Conservation (phyloP, 345 rosid species). For the Eucalyptus victrix region DNA sequence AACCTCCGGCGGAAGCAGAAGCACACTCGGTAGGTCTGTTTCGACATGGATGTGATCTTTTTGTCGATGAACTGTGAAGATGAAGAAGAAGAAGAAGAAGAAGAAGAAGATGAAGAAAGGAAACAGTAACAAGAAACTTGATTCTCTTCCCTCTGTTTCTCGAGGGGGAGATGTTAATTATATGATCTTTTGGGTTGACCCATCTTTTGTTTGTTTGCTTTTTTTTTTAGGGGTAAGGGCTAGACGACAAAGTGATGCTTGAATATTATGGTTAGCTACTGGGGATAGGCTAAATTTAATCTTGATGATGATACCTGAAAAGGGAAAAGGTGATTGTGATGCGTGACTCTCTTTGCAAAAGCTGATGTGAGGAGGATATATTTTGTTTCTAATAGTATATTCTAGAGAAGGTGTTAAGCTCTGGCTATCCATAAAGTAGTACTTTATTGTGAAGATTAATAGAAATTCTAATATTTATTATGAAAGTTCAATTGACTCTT, state of each 20-base stretch:
- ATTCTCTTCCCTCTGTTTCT: background rate
- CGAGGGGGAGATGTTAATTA: background rate
- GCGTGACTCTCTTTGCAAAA: background rate
- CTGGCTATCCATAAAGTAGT: background rate
- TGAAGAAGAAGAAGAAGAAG: background rate
- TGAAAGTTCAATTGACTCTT: accelerated
- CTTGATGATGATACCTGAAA: background rate
- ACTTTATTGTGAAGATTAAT: accelerated
- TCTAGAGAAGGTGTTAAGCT: background rate
- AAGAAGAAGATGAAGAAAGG: background rate
- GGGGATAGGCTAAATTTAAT: background rate
- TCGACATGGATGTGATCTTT: background rate
- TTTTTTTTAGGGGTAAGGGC: background rate
- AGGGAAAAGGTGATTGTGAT: background rate
- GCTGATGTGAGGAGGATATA: background rate
- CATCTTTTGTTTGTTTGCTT: accelerated
- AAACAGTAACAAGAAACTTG: background rate
- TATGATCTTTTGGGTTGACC: background rate
- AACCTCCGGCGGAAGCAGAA: conserved; percentile 49
- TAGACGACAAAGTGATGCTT: background rate
- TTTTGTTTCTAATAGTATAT: background rate
- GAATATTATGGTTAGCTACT: background rate
- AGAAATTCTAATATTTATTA: accelerated
- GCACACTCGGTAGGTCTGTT: conserved; percentile 35
- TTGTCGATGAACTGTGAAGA: background rate